Evolutionary conservation across 495 filamentous ascomycete genomes (phyloP).

Genomic region (Daldinia caldariorum): DNA sequence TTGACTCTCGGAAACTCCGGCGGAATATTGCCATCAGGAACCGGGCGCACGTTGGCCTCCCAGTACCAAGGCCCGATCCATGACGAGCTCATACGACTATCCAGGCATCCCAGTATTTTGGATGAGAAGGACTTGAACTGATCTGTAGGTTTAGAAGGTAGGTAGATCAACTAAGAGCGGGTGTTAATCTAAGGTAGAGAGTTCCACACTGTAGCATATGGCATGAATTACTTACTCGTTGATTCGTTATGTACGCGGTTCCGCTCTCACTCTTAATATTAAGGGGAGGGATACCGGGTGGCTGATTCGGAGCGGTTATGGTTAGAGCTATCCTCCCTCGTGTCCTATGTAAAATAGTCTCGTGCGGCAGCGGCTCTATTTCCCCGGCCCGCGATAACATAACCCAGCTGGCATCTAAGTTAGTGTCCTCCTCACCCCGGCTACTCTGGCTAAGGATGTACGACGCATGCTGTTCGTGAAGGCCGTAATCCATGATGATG

Average conservation of each 20-base stretch:
- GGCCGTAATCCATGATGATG: constrained; percentile 56
- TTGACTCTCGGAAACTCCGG: constrained; percentile 76
- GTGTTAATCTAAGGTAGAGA: constrained; percentile 16
- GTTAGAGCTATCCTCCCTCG: constrained; percentile 56
- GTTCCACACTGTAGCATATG: constrained; percentile 5
- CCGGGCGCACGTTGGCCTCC: constrained; percentile 80
- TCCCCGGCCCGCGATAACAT: constrained; percentile 62
- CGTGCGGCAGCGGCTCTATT: constrained; percentile 59
- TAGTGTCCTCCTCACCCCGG: constrained; percentile 52
- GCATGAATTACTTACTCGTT: constrained; percentile 68
- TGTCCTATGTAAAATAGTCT: constrained; percentile 59
- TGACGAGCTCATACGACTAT: constrained; percentile 89
- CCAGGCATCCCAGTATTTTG: constrained; percentile 84
- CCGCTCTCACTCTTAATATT: constrained; percentile 59
- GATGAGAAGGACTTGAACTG: constrained; percentile 87
- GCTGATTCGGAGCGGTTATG: constrained; percentile 56
- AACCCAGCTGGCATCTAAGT: constrained; percentile 62
- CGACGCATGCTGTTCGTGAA: constrained; percentile 58
- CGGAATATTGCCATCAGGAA: constrained; percentile 85
- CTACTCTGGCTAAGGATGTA: constrained; percentile 49
- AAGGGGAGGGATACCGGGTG: constrained; percentile 56
- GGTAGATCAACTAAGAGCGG: constrained; percentile 78
- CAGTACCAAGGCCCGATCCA: constrained; percentile 98
- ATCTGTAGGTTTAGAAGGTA: constrained; percentile 74
- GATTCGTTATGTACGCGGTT: constrained; percentile 85